Percentiles rank a stretch among this genome's conserved stretches.
Conservation (phyloP, 345 rosid species). For the Gossypium rotundifolium region DNA sequence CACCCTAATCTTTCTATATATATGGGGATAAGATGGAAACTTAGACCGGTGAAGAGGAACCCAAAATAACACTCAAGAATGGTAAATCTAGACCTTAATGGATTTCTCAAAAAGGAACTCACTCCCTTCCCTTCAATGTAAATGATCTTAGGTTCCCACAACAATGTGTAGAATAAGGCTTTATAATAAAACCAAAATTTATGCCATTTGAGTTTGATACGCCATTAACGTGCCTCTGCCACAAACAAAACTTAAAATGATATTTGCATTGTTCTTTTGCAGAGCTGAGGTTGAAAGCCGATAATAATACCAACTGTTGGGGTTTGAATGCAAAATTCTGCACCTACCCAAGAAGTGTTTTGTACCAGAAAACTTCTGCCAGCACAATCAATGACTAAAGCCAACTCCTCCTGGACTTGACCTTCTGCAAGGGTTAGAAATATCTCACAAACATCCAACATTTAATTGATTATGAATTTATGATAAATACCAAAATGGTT, state of each 20-base stretch:
- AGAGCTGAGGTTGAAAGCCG: not conserved
- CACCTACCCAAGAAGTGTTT: not conserved
- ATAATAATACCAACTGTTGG: not conserved
- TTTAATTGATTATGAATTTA: not conserved
- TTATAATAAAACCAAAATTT: not conserved
- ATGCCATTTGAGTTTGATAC: not conserved
- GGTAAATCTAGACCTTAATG: not conserved
- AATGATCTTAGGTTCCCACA: not conserved
- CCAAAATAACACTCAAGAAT: not conserved
- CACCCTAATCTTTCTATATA: not conserved
- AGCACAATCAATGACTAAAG: constrained; percentile 4
- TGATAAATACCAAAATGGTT: not conserved
- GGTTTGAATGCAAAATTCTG: not conserved
- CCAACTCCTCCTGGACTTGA: constrained; percentile 39
- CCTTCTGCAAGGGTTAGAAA: constrained; percentile 40
- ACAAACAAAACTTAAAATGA: not conserved
- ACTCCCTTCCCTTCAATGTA: not conserved
- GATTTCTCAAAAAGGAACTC: not conserved
- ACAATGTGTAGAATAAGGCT: not conserved
- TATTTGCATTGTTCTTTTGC: not conserved
- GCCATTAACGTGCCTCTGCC: not conserved
- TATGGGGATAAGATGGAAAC: not conserved
- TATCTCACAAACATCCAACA: constrained; percentile 5
- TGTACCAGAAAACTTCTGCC: constrained; percentile 18
- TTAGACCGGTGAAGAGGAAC: not conserved